Conservation (phyloP, 345 rosid species). For the Salix udensis region DNA sequence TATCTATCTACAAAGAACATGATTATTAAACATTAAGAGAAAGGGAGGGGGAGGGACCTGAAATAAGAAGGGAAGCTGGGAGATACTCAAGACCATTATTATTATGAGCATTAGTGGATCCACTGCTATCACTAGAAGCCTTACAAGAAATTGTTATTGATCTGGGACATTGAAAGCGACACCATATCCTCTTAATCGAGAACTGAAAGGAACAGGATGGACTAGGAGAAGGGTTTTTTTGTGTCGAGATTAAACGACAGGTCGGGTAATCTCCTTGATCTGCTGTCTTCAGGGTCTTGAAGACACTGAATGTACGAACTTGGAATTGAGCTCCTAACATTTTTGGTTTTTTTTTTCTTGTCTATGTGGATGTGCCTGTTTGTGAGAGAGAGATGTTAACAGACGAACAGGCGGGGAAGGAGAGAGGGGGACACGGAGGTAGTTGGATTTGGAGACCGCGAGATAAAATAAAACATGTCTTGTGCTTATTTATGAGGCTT, state of each 20-base stretch:
- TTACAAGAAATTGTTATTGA: conserved; percentile 36
- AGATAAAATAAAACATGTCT: no score
- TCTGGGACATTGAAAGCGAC: not conserved
- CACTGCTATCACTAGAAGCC: conserved; percentile 33
- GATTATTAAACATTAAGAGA: no score
- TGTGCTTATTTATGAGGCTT: no score
- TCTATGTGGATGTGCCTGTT: not conserved
- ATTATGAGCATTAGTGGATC: conserved; percentile 38
- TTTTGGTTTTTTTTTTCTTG: not conserved
- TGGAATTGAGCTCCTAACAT: not conserved
- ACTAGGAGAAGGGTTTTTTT: not conserved
- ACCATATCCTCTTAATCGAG: not conserved
- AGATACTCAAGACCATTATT: conserved; percentile 48
- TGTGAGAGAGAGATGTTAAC: not conserved
- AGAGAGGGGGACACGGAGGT: not conserved
- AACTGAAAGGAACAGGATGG: not conserved
- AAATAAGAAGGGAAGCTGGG: conserved; percentile 68
- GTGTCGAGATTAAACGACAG: not conserved
- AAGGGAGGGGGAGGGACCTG: conserved; percentile 43
- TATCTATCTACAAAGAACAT: not conserved
- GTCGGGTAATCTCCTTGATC: not conserved
- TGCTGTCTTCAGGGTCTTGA: not conserved
- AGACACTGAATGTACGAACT: not conserved
- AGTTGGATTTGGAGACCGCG: not conserved
- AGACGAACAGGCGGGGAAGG: conserved; percentile 8